A percentile compares a stretch with the other conserved stretches of the same genome.
Conservation (phyloP, 129 eudicot species). For the Artemisia tridentata region DNA sequence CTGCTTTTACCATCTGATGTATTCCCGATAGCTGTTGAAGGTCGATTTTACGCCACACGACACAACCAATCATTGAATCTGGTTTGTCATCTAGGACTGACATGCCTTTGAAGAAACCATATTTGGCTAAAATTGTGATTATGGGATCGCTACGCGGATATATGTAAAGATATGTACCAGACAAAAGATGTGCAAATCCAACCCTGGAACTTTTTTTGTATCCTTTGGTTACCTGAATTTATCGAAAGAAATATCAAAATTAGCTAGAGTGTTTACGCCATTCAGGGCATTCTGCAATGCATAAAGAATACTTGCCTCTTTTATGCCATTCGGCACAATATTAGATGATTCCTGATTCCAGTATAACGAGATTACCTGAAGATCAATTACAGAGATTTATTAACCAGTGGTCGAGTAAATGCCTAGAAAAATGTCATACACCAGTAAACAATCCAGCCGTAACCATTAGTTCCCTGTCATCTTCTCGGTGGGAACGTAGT, state of each 20-base stretch:
- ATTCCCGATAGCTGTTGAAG: slow-evolving; percentile 34
- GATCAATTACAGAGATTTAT: slow-evolving; percentile 9
- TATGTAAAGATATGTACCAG: slow-evolving; percentile 59
- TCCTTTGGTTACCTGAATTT: slow-evolving; percentile 54
- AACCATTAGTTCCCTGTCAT: too few relatives aligned
- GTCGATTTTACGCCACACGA: slow-evolving; percentile 63
- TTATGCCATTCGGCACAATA: slow-evolving; percentile 52
- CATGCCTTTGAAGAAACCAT: slow-evolving; percentile 72
- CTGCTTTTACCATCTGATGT: slow-evolving; percentile 27
- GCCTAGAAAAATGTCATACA: background rate
- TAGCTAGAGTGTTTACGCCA: background rate
- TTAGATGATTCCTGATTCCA: slow-evolving; percentile 60
- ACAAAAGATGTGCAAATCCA: slow-evolving; percentile 52
- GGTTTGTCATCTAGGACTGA: slow-evolving; percentile 49
- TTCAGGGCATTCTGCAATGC: background rate
- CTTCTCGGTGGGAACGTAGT: too few relatives aligned
- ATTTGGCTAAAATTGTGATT: slow-evolving; percentile 61
- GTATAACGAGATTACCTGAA: slow-evolving; percentile 61
- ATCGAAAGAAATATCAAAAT: background rate
- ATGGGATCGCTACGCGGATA: slow-evolving; percentile 67
- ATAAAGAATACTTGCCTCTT: slow-evolving; percentile 42
- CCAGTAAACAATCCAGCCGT: slow-evolving; percentile 4
- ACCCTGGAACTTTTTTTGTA: slow-evolving; percentile 50
- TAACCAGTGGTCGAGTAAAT: background rate
- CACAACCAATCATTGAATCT: slow-evolving; percentile 62